Percentiles rank a stretch among this genome's conserved stretches.
Evolutionary conservation across 179 eudicot species (phyloP).

Genomic region (Spinacia oleracea): DNA sequence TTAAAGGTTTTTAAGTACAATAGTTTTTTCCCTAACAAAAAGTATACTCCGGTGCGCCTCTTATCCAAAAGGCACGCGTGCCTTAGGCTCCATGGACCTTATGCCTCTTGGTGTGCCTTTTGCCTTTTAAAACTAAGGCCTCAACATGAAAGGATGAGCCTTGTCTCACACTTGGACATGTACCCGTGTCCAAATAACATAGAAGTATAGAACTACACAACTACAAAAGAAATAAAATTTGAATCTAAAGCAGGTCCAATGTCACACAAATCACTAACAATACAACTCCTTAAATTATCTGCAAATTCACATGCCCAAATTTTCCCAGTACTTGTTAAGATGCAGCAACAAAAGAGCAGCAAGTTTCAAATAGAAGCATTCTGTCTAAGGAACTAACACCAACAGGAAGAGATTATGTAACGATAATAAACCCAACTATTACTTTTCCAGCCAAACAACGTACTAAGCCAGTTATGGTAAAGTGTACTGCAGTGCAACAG

Average conservation of each 20-base stretch:
- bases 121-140: too few relatives aligned
- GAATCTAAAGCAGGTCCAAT: not conserved
- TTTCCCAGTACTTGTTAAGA: not conserved
- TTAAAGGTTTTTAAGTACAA: too few relatives aligned
- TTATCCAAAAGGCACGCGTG: too few relatives aligned
- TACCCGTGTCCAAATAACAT: too few relatives aligned
- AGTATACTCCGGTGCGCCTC: too few relatives aligned
- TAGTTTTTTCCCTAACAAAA: too few relatives aligned
- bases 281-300: not conserved
- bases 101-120: too few relatives aligned
- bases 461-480: not conserved
- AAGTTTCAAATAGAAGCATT: not conserved
- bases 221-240: not conserved
- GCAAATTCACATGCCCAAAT: not conserved
- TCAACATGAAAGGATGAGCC: too few relatives aligned
- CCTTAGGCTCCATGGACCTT: too few relatives aligned
- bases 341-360: not conserved
- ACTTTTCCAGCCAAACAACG: not conserved
- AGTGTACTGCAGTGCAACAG: not conserved
- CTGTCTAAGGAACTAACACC: not conserved
- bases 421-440: not conserved
- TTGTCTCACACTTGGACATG: not conserved
- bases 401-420: not conserved
- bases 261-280: not conserved
- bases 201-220: too few relatives aligned